A percentile compares a stretch with the other conserved stretches of the same genome.
phyloP scores from a whole-genome alignment of 2,329 filamentous ascomycete species.

The Botrytis medusae region DNA sequence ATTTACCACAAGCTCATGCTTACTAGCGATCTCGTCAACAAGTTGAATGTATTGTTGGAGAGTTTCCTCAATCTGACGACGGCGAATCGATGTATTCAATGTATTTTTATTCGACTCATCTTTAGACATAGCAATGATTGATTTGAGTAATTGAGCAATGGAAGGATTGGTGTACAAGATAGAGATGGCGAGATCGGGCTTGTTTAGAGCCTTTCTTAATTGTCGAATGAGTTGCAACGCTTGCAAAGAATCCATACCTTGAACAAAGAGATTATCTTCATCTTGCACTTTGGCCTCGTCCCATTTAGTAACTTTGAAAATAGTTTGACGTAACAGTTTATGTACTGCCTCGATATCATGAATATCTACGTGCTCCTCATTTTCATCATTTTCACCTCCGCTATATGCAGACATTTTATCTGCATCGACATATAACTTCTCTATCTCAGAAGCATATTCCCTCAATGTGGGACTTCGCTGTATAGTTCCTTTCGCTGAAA shows the following conservation, averaged over 20 bases:
- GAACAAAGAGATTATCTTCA: constrained; percentile 18
- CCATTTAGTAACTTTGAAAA: neutral
- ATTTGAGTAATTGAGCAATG: neutral
- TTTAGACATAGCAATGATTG: neutral
- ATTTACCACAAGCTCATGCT: neutral
- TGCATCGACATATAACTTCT: constrained; percentile 10
- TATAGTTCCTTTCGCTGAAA: constrained; percentile 42
- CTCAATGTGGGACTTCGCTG: constrained; percentile 38
- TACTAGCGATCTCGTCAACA: neutral
- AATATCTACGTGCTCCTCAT: neutral
- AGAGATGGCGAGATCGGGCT: neutral
- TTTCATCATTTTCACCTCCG: neutral
- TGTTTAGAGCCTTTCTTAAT: neutral
- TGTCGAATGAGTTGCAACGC: constrained; percentile 16
- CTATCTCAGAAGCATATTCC: constrained; percentile 31
- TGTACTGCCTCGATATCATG: neutral
- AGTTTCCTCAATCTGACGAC: neutral
- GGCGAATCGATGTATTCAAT: neutral
- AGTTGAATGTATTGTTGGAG: constrained; percentile 5
- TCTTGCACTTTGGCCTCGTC: neutral
- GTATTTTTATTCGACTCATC: neutral
- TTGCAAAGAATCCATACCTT: constrained; percentile 22
- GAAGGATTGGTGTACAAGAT: constrained; percentile 15
- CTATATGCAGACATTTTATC: constrained; percentile 7
- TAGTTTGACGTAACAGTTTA: neutral